Percentiles rank a stretch among this genome's conserved stretches.
Conservation (phyloP, 345 rosid genomes). For the Dipteronia dyeriana region DNA sequence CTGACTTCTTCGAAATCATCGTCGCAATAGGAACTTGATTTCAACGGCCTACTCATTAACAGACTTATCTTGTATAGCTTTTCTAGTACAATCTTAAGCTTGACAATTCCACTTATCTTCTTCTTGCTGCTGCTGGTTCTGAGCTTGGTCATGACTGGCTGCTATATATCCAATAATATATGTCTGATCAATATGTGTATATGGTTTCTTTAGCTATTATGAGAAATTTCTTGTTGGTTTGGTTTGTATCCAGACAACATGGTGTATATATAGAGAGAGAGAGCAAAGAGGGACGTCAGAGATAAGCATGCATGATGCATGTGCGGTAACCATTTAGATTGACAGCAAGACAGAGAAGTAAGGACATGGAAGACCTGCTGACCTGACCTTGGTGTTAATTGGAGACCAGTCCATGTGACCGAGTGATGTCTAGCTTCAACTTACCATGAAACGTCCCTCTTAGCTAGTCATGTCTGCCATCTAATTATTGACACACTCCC, state of each 20-base stretch:
- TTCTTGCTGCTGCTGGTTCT: constrained; percentile 28
- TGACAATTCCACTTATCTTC: constrained; percentile 13
- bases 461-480: constrained; percentile 16
- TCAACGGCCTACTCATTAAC: constrained; percentile 26
- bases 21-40: constrained; percentile 20
- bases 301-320: not conserved
- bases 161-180: not conserved
- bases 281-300: not conserved
- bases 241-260: not conserved
- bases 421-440: constrained; percentile 25
- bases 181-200: not conserved
- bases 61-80: constrained; percentile 32
- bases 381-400: constrained; percentile 12
- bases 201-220: not conserved
- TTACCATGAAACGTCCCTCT: constrained; percentile 27
- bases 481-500: not conserved
- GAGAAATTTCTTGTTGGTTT: too few species aligned
- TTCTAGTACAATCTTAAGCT: constrained; percentile 43
- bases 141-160: constrained; percentile 33
- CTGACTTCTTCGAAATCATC: constrained; percentile 20
- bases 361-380: constrained; percentile 30
- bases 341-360: constrained; percentile 29
- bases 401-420: constrained; percentile 50
- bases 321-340: constrained; percentile 4
- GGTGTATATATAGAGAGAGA: not conserved